Percentiles rank a stretch among this genome's conserved stretches.
Evolutionary conservation across 768 basidiomycete species (phyloP).

Genomic region (Leccinum longicurvipes): DNA sequence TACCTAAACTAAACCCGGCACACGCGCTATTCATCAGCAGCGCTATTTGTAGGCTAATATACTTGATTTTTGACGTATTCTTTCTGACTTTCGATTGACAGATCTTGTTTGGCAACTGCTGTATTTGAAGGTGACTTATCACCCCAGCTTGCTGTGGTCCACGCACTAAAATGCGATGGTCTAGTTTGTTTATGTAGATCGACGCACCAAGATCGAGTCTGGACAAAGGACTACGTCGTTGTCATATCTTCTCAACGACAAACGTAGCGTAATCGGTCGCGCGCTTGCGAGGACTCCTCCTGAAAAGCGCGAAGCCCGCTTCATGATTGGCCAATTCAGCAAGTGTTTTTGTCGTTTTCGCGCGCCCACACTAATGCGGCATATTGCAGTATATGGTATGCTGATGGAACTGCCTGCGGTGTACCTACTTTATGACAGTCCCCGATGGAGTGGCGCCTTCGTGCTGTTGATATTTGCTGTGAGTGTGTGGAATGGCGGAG

Average conservation of each 20-base stretch:
- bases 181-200: constrained; percentile 83
- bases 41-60: constrained; percentile 65
- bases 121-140: constrained; percentile 77
- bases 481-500: constrained; percentile 94
- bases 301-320: constrained; percentile 61
- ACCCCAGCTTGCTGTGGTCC: not conserved
- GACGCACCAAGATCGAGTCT: constrained; percentile 85
- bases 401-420: constrained; percentile 86
- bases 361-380: constrained; percentile 1
- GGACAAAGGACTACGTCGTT: constrained; percentile 91
- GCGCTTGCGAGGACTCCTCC: constrained; percentile 57
- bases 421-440: constrained; percentile 76
- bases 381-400: constrained; percentile 66
- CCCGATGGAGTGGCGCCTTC: constrained; percentile 75
- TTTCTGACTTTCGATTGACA: constrained; percentile 31
- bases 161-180: not conserved
- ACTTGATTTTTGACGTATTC: constrained; percentile 8
- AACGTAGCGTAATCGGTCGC: constrained; percentile 78
- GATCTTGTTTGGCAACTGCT: constrained; percentile 90
- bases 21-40: constrained; percentile 76
- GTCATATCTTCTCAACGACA: constrained; percentile 84
- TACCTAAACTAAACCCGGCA: constrained; percentile 69
- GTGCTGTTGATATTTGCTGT: constrained; percentile 78
- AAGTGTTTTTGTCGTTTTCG: constrained; percentile 23
- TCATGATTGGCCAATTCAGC: constrained; percentile 87